Conservation (phyloP, 257 asterid genomes). For the Orobanche coerulescens region DNA sequence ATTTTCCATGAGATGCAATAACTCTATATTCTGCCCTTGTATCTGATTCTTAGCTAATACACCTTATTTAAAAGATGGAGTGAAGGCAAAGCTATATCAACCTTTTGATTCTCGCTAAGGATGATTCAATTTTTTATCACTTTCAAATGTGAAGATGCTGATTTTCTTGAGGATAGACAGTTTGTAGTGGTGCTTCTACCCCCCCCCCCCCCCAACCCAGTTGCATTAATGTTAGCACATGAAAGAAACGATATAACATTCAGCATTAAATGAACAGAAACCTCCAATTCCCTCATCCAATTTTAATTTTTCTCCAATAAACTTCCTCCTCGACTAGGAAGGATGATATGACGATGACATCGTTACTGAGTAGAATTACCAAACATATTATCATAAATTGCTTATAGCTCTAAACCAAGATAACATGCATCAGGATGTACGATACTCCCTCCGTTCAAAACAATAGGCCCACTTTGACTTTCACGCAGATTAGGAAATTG, state of each 20-base stretch:
- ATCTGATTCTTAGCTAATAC: background rate
- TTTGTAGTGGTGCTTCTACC: background rate
- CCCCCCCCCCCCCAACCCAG: too few relatives aligned
- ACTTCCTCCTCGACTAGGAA: background rate
- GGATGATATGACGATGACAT: background rate
- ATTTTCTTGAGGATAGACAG: background rate
- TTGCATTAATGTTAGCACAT: background rate
- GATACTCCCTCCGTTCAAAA: too few relatives aligned
- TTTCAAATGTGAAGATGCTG: constrained; percentile 3
- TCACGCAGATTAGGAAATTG: too few relatives aligned
- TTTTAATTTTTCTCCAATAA: background rate
- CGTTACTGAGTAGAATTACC: background rate
- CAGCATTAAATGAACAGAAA: background rate
- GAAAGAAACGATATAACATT: background rate
- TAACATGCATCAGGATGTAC: constrained; percentile 16
- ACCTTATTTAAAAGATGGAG: background rate
- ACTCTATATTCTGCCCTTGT: background rate
- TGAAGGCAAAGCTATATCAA: background rate
- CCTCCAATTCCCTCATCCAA: background rate
- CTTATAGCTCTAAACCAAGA: background rate
- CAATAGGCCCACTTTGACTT: too few relatives aligned
- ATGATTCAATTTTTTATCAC: background rate
- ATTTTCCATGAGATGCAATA: background rate
- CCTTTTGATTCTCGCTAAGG: background rate
- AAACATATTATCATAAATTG: background rate